A percentile compares a stretch with the other conserved stretches of the same genome.
These are phyloP conservation scores for Ogataea nitratoaversa DNA, from an alignment of 805 yeast species.

Conservation along the genomic window DNA sequence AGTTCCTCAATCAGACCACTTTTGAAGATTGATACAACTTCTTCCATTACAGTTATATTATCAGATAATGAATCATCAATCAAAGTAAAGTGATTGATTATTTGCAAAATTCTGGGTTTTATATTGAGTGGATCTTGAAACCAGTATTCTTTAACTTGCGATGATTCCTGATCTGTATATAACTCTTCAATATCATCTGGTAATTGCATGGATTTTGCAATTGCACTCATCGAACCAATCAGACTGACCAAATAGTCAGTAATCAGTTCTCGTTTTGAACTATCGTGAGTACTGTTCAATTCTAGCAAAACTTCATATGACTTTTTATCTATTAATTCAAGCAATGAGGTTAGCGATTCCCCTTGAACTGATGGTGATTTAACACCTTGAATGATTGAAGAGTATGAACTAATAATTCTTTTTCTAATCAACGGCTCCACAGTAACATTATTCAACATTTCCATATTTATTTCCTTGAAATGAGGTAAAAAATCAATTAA, in stretches of 20 bases:
- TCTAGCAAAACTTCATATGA: slow-evolving; percentile 12
- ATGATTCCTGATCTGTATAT: slow-evolving; percentile 31
- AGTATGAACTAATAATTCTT: slow-evolving; percentile 56
- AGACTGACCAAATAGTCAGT: slow-evolving; percentile 51
- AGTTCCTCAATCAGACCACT: slow-evolving; percentile 59
- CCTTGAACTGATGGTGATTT: slow-evolving; percentile 45
- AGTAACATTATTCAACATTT: slow-evolving; percentile 38
- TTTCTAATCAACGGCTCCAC: slow-evolving; percentile 49
- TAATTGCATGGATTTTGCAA: slow-evolving; percentile 64
- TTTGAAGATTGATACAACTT: slow-evolving; percentile 57
- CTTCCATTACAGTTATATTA: slow-evolving; percentile 54
- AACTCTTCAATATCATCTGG: slow-evolving; percentile 49
- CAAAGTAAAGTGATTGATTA: slow-evolving; percentile 40
- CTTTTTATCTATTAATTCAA: slow-evolving; percentile 21
- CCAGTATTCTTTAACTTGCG: slow-evolving; percentile 41
- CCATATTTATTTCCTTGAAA: slow-evolving; percentile 44
- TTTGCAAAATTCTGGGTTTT: slow-evolving; percentile 37
- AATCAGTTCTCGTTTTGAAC: no score
- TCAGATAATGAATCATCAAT: slow-evolving; percentile 34
- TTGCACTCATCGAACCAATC: slow-evolving; percentile 58
- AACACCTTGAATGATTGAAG: slow-evolving; percentile 56
- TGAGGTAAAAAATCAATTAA: slow-evolving; percentile 40
- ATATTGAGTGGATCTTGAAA: slow-evolving; percentile 41
- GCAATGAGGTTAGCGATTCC: slow-evolving; percentile 19
- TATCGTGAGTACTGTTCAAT: no score